Percentiles rank a stretch among this genome's conserved stretches.
These are phyloP conservation scores for Cubamyces sp. DNA, from an alignment of 768 basidiomycete species.

Conservation along the genomic window DNA sequence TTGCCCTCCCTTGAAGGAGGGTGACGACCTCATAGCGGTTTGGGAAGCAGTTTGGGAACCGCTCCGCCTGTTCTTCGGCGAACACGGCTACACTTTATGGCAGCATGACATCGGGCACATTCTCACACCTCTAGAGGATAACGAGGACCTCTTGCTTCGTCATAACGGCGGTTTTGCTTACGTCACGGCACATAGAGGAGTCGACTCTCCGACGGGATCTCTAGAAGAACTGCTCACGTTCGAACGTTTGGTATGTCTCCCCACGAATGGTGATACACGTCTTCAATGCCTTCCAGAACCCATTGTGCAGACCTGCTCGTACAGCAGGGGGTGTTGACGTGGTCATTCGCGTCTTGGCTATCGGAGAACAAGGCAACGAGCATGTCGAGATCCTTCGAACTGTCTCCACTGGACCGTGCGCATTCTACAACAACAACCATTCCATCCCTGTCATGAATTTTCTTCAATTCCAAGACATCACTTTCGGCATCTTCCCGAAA, in stretches of 20 bases:
- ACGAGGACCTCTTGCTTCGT: too few relatives aligned
- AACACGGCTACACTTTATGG: background rate
- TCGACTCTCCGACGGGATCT: background rate
- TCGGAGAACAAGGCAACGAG: background rate
- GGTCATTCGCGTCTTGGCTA: conserved; percentile 3
- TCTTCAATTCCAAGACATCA: conserved; percentile 34
- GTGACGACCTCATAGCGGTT: background rate
- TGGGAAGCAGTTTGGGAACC: background rate
- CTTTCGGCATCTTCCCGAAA: conserved; percentile 35
- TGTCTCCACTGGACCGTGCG: conserved; percentile 25
- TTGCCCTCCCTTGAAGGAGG: too few relatives aligned
- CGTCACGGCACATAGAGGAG: background rate
- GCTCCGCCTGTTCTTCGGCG: background rate
- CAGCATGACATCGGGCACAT: background rate
- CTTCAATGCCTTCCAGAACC: background rate
- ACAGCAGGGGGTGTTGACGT: background rate
- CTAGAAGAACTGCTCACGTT: background rate
- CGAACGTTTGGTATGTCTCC: background rate
- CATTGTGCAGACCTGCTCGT: background rate
- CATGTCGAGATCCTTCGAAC: conserved; percentile 30
- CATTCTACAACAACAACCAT: conserved; percentile 31
- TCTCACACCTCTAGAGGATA: too few relatives aligned
- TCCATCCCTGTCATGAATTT: conserved; percentile 34
- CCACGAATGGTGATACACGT: too few relatives aligned
- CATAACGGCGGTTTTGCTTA: background rate